phyloP scores from a whole-genome alignment of 2,329 filamentous ascomycete species.

The Myotisia sp. region DNA sequence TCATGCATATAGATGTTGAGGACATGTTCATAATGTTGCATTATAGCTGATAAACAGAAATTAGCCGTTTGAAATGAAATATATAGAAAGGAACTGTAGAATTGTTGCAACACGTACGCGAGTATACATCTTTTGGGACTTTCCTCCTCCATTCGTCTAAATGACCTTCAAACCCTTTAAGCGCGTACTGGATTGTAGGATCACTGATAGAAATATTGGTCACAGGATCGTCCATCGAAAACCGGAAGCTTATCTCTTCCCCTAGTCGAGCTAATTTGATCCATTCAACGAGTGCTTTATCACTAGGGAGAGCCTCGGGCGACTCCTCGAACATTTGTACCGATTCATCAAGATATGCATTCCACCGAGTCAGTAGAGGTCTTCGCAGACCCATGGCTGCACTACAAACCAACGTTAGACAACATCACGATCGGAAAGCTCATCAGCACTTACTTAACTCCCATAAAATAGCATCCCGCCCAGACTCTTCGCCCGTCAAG shows the following conservation, averaged over 20 bases:
- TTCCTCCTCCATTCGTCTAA: constrained; percentile 45
- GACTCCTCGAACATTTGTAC: constrained; percentile 43
- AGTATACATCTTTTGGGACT: constrained; percentile 40
- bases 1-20: constrained; percentile 63
- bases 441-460: constrained; percentile 34
- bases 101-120: constrained; percentile 36
- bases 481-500: constrained; percentile 46
- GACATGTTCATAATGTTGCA: constrained; percentile 50
- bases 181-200: constrained; percentile 47
- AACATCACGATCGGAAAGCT: background rate
- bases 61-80: constrained; percentile 3
- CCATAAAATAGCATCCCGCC: constrained; percentile 48
- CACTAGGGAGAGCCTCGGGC: constrained; percentile 42
- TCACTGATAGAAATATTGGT: constrained; percentile 43
- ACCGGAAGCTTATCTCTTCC: constrained; percentile 54
- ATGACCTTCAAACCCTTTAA: constrained; percentile 51
- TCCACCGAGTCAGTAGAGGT: constrained; percentile 46
- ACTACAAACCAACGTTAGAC: constrained; percentile 21
- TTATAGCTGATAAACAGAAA: constrained; percentile 34
- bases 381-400: constrained; percentile 45
- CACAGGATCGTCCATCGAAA: constrained; percentile 51
- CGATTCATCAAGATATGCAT: constrained; percentile 49
- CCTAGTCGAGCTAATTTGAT: constrained; percentile 47
- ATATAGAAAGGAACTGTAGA: background rate
- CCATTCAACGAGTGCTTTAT: constrained; percentile 43